A percentile compares a stretch with the other conserved stretches of the same genome.
Evolutionary conservation across 345 rosid species (phyloP).

Genomic region (Geranium rotundifolium): DNA sequence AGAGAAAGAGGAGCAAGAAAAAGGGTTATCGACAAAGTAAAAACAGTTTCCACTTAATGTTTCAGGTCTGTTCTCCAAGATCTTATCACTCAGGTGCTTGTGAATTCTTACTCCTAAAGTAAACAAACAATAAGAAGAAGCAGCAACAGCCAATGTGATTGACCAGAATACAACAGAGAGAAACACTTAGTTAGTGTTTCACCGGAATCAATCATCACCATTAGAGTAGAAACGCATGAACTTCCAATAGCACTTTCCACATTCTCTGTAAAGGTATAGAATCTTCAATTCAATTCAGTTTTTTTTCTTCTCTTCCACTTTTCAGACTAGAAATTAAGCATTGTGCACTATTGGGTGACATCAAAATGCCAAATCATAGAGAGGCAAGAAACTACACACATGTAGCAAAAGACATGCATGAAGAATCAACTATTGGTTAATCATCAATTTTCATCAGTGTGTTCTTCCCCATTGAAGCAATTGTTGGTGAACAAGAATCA

Average conservation of each 20-base stretch:
- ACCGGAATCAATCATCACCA: not conserved
- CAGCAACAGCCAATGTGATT: not conserved
- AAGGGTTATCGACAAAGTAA: too few relatives aligned
- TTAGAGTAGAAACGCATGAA: not conserved
- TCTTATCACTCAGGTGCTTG: too few relatives aligned
- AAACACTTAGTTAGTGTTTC: not conserved
- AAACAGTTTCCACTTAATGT: too few relatives aligned
- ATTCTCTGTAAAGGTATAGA: not conserved
- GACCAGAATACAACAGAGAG: not conserved
- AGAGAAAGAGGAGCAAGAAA: too few relatives aligned
- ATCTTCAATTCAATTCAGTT: too few relatives aligned
- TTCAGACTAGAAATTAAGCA: not conserved
- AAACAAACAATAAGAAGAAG: too few relatives aligned
- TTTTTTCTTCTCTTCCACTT: too few relatives aligned
- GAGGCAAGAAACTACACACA: not conserved
- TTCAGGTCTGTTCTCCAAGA: too few relatives aligned
- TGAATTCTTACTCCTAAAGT: too few relatives aligned
- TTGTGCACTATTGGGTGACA: not conserved
- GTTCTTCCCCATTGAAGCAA: too few relatives aligned
- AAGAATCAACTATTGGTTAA: not conserved
- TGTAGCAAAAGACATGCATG: not conserved
- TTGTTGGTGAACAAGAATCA: not conserved
- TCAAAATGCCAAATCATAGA: not conserved
- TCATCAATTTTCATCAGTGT: not conserved
- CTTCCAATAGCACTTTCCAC: not conserved